Evolutionary conservation across 805 yeast genomes (phyloP).

Genomic region (Metschnikowia dekortorum): DNA sequence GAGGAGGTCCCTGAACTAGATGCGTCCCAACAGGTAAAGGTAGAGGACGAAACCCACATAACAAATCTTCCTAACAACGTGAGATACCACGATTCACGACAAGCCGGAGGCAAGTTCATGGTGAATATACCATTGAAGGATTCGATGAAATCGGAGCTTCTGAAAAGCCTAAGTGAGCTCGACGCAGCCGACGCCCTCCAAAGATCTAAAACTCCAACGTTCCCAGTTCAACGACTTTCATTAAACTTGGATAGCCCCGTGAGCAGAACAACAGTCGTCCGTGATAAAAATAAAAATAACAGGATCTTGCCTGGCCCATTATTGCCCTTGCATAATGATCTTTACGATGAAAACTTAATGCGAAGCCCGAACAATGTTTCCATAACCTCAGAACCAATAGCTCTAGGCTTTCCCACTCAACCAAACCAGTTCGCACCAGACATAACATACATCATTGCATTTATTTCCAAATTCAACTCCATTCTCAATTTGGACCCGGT

Average conservation of each 20-base stretch:
- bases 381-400: slow-evolving; percentile 23
- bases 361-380: slow-evolving; percentile 15
- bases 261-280: slow-evolving; percentile 29
- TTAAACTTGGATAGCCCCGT: slow-evolving; percentile 1
- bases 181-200: slow-evolving; percentile 1
- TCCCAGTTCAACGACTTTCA: neutral
- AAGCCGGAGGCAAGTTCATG: slow-evolving; percentile 1
- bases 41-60: neutral
- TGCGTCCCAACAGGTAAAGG: neutral
- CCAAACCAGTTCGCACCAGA: slow-evolving; percentile 29
- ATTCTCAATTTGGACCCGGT: slow-evolving; percentile 20
- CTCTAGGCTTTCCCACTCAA: slow-evolving; percentile 31
- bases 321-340: slow-evolving; percentile 29
- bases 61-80: neutral
- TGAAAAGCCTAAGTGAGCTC: neutral
- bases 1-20: neutral
- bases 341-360: slow-evolving; percentile 35
- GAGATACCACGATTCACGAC: neutral
- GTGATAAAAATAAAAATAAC: slow-evolving; percentile 24
- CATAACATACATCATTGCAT: slow-evolving; percentile 30
- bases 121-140: neutral
- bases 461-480: slow-evolving; percentile 27
- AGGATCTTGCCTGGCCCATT: slow-evolving; percentile 40
- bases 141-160: neutral
- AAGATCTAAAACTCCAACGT: neutral